Base-by-base conservation (phyloP, 2,329 filamentous ascomycete genomes). In the Elsinoe necatrix region DNA sequence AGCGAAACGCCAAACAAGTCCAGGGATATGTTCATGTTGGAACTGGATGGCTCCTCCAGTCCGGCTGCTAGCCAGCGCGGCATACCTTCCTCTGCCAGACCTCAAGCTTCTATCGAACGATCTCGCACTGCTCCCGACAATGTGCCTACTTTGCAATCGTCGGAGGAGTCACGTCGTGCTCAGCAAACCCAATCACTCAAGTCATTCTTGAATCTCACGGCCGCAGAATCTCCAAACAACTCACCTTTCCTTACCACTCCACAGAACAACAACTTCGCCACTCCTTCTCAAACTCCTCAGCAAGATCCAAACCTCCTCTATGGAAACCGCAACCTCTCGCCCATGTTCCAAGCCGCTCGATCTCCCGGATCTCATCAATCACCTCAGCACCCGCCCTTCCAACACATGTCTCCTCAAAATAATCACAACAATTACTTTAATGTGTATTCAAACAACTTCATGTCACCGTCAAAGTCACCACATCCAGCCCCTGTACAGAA, bases 1-100 rank as follows among this genome's bases (percentile, higher is more conserved):
- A 56, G 54, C 18, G 54, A 56, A 27, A 56, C 54, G 5, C 54
- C 54, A 3, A 56, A n/a, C 29, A 45, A 45, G 29, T 25, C 54
- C 12, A 43, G 57, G 25, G 58, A 55, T 21, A 78, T 87, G 27
- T 87, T 89, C 59, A 69, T 82, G 6, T 78, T 83, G 60, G 89
- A 95, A 66, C 73, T 90, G 45, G 83, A 88, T 61, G 79, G 79
- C 21, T 78, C 76, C 16, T 68, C 75, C 3, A 59, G 58, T 58
- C 51, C 59, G 55, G 34, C 58, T 58, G 29, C 59, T 62, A 60
- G 61, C 58, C 34, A 65, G 61, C 47, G 64, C 62, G 21, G 60
- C 58, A 27, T 65, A 62, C 9, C 48, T 62, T 29, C 60, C 61
- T 34, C 55, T 23, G 16, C 16, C 18, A 34, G 61, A 41, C 60